Percentiles rank a stretch among this genome's conserved stretches.
phyloP scores from a whole-genome alignment of 306 rosid genomes.

The Dicorynia guianensis region DNA sequence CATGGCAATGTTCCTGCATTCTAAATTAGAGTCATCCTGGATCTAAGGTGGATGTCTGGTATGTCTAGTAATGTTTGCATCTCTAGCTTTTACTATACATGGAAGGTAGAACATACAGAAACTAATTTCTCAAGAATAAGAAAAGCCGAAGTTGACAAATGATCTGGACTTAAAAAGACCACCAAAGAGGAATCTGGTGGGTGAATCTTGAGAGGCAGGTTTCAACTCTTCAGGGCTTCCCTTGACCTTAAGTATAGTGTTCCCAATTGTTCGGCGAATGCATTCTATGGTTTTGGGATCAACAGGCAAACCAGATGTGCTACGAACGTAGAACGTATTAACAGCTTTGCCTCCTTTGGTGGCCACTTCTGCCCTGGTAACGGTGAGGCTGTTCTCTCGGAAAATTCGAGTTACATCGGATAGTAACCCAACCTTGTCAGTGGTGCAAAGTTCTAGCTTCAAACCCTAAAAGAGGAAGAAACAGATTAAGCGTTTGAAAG shows the following conservation, averaged over 20 bases:
- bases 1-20: conserved; percentile 39
- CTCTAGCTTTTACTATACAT: conserved; percentile 52
- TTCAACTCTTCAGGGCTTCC: conserved; percentile 73
- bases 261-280: conserved; percentile 80
- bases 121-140: conserved; percentile 61
- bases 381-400: conserved; percentile 94
- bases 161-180: conserved; percentile 98
- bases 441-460: conserved; percentile 94
- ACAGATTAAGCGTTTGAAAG: conserved; percentile 30
- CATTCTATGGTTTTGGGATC: conserved; percentile 86
- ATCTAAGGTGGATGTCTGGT: conserved; percentile 15
- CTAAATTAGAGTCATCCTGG: conserved; percentile 49
- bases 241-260: conserved; percentile 91
- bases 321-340: conserved; percentile 88
- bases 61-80: conserved; percentile 32
- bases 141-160: conserved; percentile 86
- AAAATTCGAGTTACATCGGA: conserved; percentile 93
- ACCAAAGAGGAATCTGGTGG: conserved; percentile 84
- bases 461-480: conserved; percentile 64
- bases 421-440: conserved; percentile 90
- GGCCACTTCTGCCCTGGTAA: conserved; percentile 90
- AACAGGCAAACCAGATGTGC: conserved; percentile 77
- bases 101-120: conserved; percentile 12
- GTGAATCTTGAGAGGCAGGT: conserved; percentile 77
- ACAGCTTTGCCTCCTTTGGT: conserved; percentile 93